Percentiles rank a stretch among this genome's conserved stretches.
Evolutionary conservation across 1,139 yeast genomes (phyloP).

Genomic region (Debaryomyces robertsiae): DNA sequence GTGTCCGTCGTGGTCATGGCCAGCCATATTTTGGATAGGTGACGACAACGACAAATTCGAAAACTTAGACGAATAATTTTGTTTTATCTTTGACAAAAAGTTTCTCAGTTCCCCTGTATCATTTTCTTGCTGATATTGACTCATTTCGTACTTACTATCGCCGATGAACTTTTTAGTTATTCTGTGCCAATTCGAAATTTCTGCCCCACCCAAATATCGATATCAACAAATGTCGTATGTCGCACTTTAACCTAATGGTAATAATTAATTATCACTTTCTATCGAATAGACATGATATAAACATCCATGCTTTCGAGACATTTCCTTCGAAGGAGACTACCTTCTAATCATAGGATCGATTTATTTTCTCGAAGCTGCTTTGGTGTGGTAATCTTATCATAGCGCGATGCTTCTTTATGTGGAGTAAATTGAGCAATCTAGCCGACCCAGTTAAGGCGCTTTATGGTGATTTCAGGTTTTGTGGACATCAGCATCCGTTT

Average conservation of each 20-base stretch:
- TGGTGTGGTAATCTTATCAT: too few relatives aligned
- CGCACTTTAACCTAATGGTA: neutral
- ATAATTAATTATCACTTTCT: too few relatives aligned
- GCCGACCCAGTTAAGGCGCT: too few relatives aligned
- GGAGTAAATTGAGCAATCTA: too few relatives aligned
- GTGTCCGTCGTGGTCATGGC: conserved; percentile 43
- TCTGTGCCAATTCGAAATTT: neutral
- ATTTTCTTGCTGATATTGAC: conserved; percentile 7
- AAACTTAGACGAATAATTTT: conserved; percentile 38
- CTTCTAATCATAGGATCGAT: too few relatives aligned
- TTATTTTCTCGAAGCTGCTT: too few relatives aligned
- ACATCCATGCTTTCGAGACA: too few relatives aligned
- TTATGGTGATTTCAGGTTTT: too few relatives aligned
- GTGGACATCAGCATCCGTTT: too few relatives aligned
- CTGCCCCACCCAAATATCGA: neutral
- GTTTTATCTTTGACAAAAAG: conserved; percentile 42
- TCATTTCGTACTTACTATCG: conserved; percentile 1
- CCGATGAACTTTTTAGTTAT: neutral
- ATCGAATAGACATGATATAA: too few relatives aligned
- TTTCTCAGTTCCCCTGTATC: conserved; percentile 17
- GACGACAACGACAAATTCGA: conserved; percentile 36
- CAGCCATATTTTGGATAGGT: conserved; percentile 21
- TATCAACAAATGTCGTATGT: conserved; percentile 8
- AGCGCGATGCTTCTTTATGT: too few relatives aligned
- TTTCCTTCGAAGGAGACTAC: too few relatives aligned